phyloP scores from a whole-genome alignment of 495 filamentous ascomycete genomes.

The Podospora pseudoanserina region DNA sequence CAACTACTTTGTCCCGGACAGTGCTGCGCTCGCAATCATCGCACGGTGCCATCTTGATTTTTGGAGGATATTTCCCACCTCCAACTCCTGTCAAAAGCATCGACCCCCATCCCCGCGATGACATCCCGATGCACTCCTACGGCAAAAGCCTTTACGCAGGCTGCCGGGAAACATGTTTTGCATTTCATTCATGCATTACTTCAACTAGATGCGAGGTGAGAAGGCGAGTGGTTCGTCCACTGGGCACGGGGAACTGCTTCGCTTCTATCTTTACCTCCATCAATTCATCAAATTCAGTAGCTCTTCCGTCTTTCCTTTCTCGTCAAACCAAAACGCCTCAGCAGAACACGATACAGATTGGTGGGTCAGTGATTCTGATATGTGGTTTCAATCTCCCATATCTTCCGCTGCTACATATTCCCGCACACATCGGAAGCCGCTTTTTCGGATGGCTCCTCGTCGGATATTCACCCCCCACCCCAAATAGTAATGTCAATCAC shows the following conservation, averaged over 20 bases:
- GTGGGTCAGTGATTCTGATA: background rate
- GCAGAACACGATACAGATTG: background rate
- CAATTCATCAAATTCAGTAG: background rate
- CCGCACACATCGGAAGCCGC: background rate
- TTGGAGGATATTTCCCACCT: background rate
- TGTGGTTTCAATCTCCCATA: background rate
- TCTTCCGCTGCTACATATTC: background rate
- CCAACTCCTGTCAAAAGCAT: background rate
- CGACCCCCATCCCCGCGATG: background rate
- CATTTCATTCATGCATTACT: background rate
- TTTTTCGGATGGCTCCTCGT: slow-evolving; percentile 5
- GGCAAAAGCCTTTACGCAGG: background rate
- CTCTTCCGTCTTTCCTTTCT: background rate
- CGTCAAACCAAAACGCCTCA: background rate
- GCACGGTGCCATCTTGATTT: background rate
- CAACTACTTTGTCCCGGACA: background rate
- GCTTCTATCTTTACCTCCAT: background rate
- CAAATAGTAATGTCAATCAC: background rate
- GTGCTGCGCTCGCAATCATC: background rate
- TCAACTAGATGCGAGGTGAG: background rate
- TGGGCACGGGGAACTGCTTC: background rate
- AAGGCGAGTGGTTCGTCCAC: background rate
- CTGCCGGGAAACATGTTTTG: background rate
- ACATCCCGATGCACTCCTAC: background rate
- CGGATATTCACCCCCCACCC: background rate